phyloP scores from a whole-genome alignment of 2,329 filamentous ascomycete genomes.

The Clarireedia hainanense region DNA sequence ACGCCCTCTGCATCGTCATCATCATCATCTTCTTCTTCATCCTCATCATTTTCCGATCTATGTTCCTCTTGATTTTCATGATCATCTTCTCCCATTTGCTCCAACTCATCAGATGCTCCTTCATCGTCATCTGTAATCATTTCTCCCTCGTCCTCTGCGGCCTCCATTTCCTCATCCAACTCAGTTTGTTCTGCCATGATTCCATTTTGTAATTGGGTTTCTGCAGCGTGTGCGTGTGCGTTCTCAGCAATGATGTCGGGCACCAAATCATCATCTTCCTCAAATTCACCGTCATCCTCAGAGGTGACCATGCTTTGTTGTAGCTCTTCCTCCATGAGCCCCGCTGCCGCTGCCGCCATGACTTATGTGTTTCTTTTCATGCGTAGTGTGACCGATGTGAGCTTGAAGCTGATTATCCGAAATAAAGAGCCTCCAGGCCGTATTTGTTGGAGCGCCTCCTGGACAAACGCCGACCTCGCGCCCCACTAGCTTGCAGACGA shows the following conservation, averaged over 20 bases:
- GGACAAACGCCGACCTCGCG: background rate
- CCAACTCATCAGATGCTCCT: slow-evolving; percentile 14
- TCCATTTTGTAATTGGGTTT: slow-evolving; percentile 29
- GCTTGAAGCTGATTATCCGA: background rate
- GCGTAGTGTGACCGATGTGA: background rate
- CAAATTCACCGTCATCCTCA: slow-evolving; percentile 30
- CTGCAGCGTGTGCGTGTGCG: slow-evolving; percentile 28
- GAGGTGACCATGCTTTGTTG: slow-evolving; percentile 28
- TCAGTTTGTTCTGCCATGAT: slow-evolving; percentile 21
- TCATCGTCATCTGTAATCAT: slow-evolving; percentile 26
- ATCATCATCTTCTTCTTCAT: slow-evolving; percentile 35
- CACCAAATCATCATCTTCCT: slow-evolving; percentile 28
- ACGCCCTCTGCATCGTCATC: slow-evolving; percentile 30
- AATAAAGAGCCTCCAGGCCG: background rate
- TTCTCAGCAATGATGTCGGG: slow-evolving; percentile 23
- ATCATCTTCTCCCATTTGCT: slow-evolving; percentile 35
- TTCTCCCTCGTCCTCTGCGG: slow-evolving; percentile 26
- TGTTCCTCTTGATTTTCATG: slow-evolving; percentile 34
- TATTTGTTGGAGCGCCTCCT: background rate
- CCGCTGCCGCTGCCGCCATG: slow-evolving; percentile 11
- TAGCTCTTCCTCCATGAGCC: slow-evolving; percentile 27
- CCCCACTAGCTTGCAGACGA: background rate
- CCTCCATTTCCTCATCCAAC: slow-evolving; percentile 16
- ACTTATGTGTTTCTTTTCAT: slow-evolving; percentile 7
- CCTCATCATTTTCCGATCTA: slow-evolving; percentile 33